Conservation (phyloP, 805 yeast species). For the Lachancea dasiensis region DNA sequence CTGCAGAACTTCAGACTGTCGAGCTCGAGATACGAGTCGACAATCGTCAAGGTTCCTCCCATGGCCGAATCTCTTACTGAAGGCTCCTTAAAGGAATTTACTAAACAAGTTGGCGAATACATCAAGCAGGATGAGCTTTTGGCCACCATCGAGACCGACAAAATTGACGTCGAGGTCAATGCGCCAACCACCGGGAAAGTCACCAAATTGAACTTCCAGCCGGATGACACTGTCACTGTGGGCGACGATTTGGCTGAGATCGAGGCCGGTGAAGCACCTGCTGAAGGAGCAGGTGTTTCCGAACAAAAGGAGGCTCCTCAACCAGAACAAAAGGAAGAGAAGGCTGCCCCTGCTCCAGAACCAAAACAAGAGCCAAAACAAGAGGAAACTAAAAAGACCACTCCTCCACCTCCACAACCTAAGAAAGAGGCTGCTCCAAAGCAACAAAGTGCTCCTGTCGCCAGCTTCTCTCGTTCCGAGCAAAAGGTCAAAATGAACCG, state of each 20-base stretch:
- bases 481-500: slow-evolving; percentile 97
- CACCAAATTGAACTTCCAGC: slow-evolving; percentile 70
- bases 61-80: slow-evolving; percentile 99
- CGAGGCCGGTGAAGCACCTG: slow-evolving; percentile 68
- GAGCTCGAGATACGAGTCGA: slow-evolving; percentile 26
- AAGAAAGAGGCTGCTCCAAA: slow-evolving; percentile 25
- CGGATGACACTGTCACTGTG: slow-evolving; percentile 91
- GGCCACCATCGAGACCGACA: slow-evolving; percentile 97
- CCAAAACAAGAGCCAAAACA: slow-evolving; percentile 26
- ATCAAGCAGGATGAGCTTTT: slow-evolving; percentile 82
- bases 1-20: not conserved
- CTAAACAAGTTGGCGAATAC: slow-evolving; percentile 78
- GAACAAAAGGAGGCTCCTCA: not conserved
- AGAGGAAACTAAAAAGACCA: slow-evolving; percentile 22
- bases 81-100: slow-evolving; percentile 75
- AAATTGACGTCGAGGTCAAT: slow-evolving; percentile 95
- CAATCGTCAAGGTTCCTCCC: slow-evolving; percentile 83
- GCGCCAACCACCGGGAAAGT: slow-evolving; percentile 90
- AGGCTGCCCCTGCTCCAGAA: slow-evolving; percentile 16
- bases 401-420: slow-evolving; percentile 36
- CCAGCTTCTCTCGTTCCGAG: slow-evolving; percentile 73
- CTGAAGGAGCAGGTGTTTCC: no score
- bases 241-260: slow-evolving; percentile 89
- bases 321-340: slow-evolving; percentile 10
- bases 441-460: slow-evolving; percentile 29